A percentile compares a stretch with the other conserved stretches of the same genome.
Conservation (phyloP, 441 rosid species). For the Pelargonium australe region DNA sequence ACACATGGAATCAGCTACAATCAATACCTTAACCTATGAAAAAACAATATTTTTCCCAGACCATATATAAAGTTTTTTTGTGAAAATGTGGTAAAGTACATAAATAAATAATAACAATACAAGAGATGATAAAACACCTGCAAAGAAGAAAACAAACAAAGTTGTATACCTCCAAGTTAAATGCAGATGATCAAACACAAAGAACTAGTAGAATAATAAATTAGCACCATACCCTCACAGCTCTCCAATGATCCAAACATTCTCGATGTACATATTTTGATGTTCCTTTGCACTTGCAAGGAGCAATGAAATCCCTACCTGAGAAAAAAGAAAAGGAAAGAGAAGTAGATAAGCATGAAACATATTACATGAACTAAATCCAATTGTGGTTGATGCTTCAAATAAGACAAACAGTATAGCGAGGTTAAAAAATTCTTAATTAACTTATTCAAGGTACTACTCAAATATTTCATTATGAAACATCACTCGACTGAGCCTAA, state of each 20-base stretch:
- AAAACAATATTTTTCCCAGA: neutral
- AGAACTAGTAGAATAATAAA: neutral
- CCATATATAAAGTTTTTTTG: neutral
- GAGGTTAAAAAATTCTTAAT: too few relatives aligned
- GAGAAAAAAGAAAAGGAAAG: slow-evolving; percentile 14
- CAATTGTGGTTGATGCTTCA: neutral
- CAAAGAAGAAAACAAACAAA: neutral
- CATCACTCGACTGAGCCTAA: neutral
- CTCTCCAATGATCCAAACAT: slow-evolving; percentile 98
- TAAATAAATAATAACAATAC: neutral
- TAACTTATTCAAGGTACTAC: neutral
- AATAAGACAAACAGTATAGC: neutral
- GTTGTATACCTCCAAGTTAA: neutral
- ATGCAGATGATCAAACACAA: neutral
- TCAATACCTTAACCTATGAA: neutral
- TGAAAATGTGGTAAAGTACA: neutral
- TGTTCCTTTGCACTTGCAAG: slow-evolving; percentile 98
- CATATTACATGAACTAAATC: neutral
- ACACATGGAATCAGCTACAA: neutral
- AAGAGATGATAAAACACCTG: neutral
- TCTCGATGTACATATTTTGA: slow-evolving; percentile 95
- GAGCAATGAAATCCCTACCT: slow-evolving; percentile 99
- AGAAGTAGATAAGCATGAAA: slow-evolving; percentile 12
- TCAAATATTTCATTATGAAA: neutral
- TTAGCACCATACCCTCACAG: slow-evolving; percentile 50